Percentiles rank a stretch among this genome's conserved stretches.
Conservation (phyloP, 179 eudicot species). For the Silene noctiflora region DNA sequence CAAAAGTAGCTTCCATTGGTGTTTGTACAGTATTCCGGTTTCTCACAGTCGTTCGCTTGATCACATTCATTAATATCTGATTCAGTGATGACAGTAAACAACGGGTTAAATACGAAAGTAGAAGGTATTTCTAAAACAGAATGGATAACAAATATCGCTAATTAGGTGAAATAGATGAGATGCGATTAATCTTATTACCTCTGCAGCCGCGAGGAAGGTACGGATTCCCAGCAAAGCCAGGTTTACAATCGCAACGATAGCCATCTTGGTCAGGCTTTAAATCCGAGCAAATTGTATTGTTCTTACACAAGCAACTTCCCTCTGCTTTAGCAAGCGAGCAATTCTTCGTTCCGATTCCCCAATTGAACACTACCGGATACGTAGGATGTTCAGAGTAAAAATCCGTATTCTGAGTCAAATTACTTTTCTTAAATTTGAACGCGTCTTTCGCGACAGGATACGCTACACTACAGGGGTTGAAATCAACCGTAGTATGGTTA, state of each 20-base stretch:
- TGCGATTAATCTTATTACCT: neutral
- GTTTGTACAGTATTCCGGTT: slow-evolving; percentile 12
- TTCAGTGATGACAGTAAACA: neutral
- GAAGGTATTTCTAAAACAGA: too few species aligned
- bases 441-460: slow-evolving; percentile 16
- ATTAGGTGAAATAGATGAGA: too few species aligned
- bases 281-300: neutral
- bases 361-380: slow-evolving; percentile 25
- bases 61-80: slow-evolving; percentile 24
- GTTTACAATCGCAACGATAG: neutral
- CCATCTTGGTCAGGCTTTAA: neutral
- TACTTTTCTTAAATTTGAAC: neutral
- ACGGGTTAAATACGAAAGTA: too few species aligned
- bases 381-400: neutral
- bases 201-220: neutral
- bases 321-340: neutral
- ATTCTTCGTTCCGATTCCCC: slow-evolving; percentile 23
- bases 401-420: neutral
- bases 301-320: neutral
- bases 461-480: slow-evolving; percentile 29
- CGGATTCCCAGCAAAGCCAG: neutral
- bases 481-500: slow-evolving; percentile 10
- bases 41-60: neutral
- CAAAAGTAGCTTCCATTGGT: slow-evolving; percentile 13
- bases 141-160: too few species aligned